phyloP scores from a whole-genome alignment of 78 protist genomes.

The Thecamonas trahens region DNA sequence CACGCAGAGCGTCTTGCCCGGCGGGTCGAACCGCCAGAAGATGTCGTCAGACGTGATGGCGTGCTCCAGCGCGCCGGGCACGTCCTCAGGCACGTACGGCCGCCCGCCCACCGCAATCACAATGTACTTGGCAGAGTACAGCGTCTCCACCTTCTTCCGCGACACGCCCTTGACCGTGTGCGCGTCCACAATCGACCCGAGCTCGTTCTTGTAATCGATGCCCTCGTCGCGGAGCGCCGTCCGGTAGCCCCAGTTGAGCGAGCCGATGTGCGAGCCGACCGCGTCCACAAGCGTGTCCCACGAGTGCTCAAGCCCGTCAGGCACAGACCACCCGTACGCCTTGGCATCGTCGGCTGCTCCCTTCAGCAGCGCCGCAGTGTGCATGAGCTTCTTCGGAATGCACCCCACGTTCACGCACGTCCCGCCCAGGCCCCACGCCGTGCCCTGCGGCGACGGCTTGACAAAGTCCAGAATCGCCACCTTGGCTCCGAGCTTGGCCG shows the following conservation, averaged over 20 bases:
- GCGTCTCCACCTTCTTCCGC: not conserved
- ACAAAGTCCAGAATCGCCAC: conserved; percentile 74
- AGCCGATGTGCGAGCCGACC: conserved; percentile 68
- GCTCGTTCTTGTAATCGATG: conserved; percentile 75
- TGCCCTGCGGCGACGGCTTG: conserved; percentile 72
- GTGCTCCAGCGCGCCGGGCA: conserved; percentile 73
- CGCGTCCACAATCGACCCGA: conserved; percentile 63
- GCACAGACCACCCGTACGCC: conserved; percentile 49
- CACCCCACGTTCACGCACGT: conserved; percentile 78
- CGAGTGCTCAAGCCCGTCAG: not conserved
- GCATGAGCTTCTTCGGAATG: conserved; percentile 88
- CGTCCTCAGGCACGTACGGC: conserved; percentile 42
- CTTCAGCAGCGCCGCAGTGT: conserved; percentile 51
- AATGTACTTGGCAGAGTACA: conserved; percentile 58
- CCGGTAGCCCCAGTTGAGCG: conserved; percentile 83
- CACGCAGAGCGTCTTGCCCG: conserved; percentile 79
- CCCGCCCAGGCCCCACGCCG: conserved; percentile 62
- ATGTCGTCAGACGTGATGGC: conserved; percentile 85
- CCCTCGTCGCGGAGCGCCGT: conserved; percentile 33
- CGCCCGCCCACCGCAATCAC: conserved; percentile 86
- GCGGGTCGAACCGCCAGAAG: conserved; percentile 57
- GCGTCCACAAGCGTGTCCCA: conserved; percentile 46
- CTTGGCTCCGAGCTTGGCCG: conserved; percentile 48
- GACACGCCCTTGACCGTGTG: conserved; percentile 53
- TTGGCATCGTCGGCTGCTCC: conserved; percentile 32